Percentiles rank a stretch among this genome's conserved stretches.
Evolutionary conservation across 169 alveolate species (phyloP).

Genomic region (Babesia ovis): DNA sequence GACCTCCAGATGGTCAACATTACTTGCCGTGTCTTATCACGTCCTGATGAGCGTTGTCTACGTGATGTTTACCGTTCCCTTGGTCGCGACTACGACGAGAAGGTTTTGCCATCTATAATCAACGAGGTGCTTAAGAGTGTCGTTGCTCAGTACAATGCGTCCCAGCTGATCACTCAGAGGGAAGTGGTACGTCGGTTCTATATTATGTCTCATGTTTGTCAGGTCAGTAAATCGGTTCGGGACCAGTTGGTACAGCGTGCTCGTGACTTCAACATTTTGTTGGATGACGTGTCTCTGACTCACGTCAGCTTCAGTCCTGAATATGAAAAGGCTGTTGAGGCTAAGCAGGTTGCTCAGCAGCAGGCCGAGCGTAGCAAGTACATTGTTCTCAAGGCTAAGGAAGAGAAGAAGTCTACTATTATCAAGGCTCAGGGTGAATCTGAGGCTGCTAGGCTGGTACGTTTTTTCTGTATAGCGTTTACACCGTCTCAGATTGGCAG

Average conservation of each 20-base stretch:
- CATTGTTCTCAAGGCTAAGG: conserved; percentile 91
- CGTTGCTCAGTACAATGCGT: conserved; percentile 96
- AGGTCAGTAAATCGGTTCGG: conserved; percentile 81
- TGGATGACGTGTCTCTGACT: conserved; percentile 96
- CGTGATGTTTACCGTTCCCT: conserved; percentile 82
- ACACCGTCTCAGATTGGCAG: conserved; percentile 65
- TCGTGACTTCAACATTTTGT: conserved; percentile 90
- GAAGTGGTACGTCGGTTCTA: conserved; percentile 83
- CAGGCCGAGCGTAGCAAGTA: conserved; percentile 96
- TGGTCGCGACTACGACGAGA: conserved; percentile 95
- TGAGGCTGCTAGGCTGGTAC: conserved; percentile 88
- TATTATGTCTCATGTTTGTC: not conserved
- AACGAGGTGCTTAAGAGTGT: conserved; percentile 95
- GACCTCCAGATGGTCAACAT: conserved; percentile 93
- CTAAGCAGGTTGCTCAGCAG: conserved; percentile 97
- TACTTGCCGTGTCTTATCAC: conserved; percentile 92
- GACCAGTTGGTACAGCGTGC: conserved; percentile 93
- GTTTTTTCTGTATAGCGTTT: not conserved
- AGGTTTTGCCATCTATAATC: conserved; percentile 95
- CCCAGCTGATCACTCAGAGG: conserved; percentile 94
- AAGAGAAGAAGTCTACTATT: conserved; percentile 92
- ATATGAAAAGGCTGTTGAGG: conserved; percentile 94
- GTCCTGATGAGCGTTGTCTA: conserved; percentile 89
- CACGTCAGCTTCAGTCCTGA: conserved; percentile 88
- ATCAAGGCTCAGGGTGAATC: conserved; percentile 97